Evolutionary conservation across 176 grass and related monocot genomes (phyloP), one percentile per base, ranked within the genome.

Genomic region (Luzula sylvatica): DNA sequence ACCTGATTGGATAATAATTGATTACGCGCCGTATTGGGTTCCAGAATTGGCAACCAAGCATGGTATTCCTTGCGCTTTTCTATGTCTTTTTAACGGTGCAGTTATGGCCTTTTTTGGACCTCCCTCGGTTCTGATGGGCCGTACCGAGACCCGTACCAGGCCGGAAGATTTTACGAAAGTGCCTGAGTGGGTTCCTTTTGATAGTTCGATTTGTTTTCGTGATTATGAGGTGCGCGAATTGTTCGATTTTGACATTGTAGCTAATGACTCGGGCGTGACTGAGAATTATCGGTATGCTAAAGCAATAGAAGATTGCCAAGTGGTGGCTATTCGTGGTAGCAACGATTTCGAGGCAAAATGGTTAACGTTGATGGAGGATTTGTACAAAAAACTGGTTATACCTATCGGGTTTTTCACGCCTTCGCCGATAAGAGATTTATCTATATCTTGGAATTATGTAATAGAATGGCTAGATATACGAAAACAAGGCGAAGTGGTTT

Each of bases 1-100:
- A 9, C 72, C 73, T 0, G 73, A 92, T 27, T 84, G 87, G 81
- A 61, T 92, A n/a, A 16, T 93, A 26, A 1, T 68, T 1, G 87
- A 92, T 64, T 85, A 74, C 25, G 60, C 73, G 2, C 42, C 68
- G 38, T 44, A 85, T 50, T 81, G 87, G 81, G 58, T 52, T 18
- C 65, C 81, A 2, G 28, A 24, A 23, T 23, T 62, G 27, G 69
- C 87, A 0, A 60, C 73, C 27, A 30, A 48, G 66, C 53, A 70
- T 30, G 58, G 49, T 38, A 53, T 88, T 46, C 78, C 78, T 7
- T 82, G 81, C 61, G 80, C 73, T 13, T 85, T 59, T 46, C 20
- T 83, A 30, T 42, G 75, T 65, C 1, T 78, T 20, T 75, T 75
- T 52, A 15, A 26, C 7, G 60, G 65, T 1, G 67, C 76, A 20